Base-by-base conservation (phyloP, 2,329 filamentous ascomycete species). In the Karstenula rhodostoma region DNA sequence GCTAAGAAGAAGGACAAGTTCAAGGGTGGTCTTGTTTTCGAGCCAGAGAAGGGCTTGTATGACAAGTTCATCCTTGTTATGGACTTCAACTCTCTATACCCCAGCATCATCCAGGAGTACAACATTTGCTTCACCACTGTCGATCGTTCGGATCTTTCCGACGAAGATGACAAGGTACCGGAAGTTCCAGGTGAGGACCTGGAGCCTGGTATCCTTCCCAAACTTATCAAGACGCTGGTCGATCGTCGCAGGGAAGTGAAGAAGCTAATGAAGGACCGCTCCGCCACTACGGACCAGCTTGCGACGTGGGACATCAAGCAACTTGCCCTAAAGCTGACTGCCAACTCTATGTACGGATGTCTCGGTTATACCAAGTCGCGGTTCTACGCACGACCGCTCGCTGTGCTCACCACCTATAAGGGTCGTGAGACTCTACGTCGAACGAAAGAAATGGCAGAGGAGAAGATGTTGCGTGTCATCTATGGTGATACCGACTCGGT, bases 121-220 rank as follows among this genome's bases (percentile, higher is more conserved):
- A 99, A 99, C 79, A 99, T 99, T 69, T 99, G 96, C 83, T 99
- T 99, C 80, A 99, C 95, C 2, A 99, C 96, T 0, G 93, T 99
- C 7, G 92, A 98, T 63, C 86, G 95, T 69, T 84, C 86, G 43
- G 83, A 86, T 62, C 81, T 90, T 80, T 86, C 87, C 35, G 89
- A 94, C 44, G 91, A 95, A 52, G 93, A 97, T 56, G 93, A 98
- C 57, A 88, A 87, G 57, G 92, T 98, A 1, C 95, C 95, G 0
- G 92, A 96, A 62, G 90, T 97, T 1, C 94, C 94, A 2, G 81
- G 81, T 3, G 77, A 81, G 40, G 87, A 91, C 56, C 88, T 94
- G 74, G 87, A 90, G 0, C 90, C 91, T 71, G 95, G 95, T 57
- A 91, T 99, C 66, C 83, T 99, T 33, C 95, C 95, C 1, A 89